Base-by-base conservation (phyloP, 768 basidiomycete genomes). In the Xerocomellus intermedius region DNA sequence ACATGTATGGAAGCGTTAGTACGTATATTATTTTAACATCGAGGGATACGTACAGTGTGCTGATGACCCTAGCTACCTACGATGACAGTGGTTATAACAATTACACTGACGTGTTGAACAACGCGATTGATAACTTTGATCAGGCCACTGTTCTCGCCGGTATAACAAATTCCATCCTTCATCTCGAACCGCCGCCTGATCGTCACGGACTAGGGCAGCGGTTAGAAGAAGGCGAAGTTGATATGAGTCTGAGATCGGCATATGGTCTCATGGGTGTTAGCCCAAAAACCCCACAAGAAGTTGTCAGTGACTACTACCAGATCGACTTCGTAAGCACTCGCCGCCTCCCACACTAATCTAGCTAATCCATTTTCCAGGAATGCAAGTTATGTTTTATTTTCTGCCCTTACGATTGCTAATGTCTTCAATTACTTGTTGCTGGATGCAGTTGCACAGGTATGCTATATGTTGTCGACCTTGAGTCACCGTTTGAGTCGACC, bases 251-350 rank as follows among this genome's bases (percentile, higher is more conserved):
- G 19, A 72, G 79, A 28, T 77, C 79, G 7, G 86, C 80, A 1
- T 87, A 85, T 59, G 70, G 77, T 6, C 60, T 86, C 14, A 69
- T 77, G 42, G 80, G 81, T 19, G 69, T 73, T 17, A 79, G 75
- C 46, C 74, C 81, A 2, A 65, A 65, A 51, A 76, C 75, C 6
- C 71, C 75, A 4, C 76, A 81, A 56, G 79, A 78, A 33, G 69
- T 67, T 52, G 86, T 75, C 12, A 72, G 81, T 4, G 84, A 87
- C 64, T 88, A 87, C 62, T 85, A 74, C 53, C 69, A 78, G 56
- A 78, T 81, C 48, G 68, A 78, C 60, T 75, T 60, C 55, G 70
- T 72, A 43, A 24, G 70, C 21, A n/a, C n/a, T n/a, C n/a, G n/a
- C n/a, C n/a, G n/a, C n/a, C n/a, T n/a, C n/a, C n/a, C n/a, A n/a